Base-by-base conservation (phyloP, 169 alveolate genomes). In the Babesia ovata region DNA sequence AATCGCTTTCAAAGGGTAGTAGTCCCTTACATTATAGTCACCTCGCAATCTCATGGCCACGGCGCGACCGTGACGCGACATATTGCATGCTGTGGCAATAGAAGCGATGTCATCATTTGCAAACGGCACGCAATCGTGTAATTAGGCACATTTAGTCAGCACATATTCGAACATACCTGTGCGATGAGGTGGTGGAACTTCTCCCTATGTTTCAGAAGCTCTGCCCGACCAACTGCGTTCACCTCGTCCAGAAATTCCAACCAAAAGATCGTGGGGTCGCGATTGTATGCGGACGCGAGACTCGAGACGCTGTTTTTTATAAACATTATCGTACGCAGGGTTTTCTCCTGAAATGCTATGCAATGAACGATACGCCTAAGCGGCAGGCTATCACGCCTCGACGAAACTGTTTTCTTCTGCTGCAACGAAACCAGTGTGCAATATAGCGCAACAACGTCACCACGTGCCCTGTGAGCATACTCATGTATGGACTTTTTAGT, bases 401-500 rank as follows among this genome's bases (percentile, higher is more conserved):
- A 24, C 29, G 86, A 65, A 24, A 33, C 24, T 29, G 56, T 26
- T n/a, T 59, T 63, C 36, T 78, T 78, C 52, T 65, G 54, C 22
- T 52, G 79, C 21, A 73, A 52, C 22, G 46, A 58, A 16, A 54
- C 49, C 61, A 78, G n/a, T 45, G 81, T 58, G 36, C 56, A 59
- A 58, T 65, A 78, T 12, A 63, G 46, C 59, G 45, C 14, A 8
- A 58, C 24, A n/a, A 79, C 7, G 49, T 79, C 77, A 29, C 56
- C 70, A 13, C 67, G 44, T 14, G 75, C 84, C 19, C 84, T 49
- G 9, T 29, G 14, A n/a, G 63, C 82, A 44, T 26, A 45, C n/a
- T 79, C 84, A 24, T n/a, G 46, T 19, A 79, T 70, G 7, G 65
- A 33, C 8, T 36, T 42, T 17, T 72, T 19, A n/a, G 87, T 21